A percentile compares a stretch with the other conserved stretches of the same genome.
Evolutionary conservation across 2,329 filamentous ascomycete genomes (phyloP).

Genomic region (Alternaria atra): DNA sequence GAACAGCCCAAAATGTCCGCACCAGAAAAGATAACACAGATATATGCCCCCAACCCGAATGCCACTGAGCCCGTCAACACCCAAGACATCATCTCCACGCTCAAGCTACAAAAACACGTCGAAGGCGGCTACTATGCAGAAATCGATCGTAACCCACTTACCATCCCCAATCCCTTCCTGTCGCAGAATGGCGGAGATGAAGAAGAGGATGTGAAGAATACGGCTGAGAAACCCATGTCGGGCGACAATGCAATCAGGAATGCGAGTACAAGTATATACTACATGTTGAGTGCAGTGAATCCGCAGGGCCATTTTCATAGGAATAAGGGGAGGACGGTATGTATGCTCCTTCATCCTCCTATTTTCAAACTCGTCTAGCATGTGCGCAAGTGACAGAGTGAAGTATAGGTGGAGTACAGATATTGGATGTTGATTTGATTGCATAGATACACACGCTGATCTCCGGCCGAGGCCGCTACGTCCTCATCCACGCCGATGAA

Average conservation of each 20-base stretch:
- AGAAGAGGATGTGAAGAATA: constrained; percentile 20
- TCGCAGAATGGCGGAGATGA: not conserved
- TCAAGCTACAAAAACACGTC: constrained; percentile 55
- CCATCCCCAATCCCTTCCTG: constrained; percentile 64
- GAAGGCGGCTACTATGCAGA: constrained; percentile 63
- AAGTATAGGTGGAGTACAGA: not conserved
- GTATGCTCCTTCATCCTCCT: not conserved
- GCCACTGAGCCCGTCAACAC: constrained; percentile 22
- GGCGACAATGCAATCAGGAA: constrained; percentile 57
- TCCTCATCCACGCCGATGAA: constrained; percentile 68
- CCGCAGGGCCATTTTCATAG: constrained; percentile 70
- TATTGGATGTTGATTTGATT: not conserved
- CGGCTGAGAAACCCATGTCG: constrained; percentile 48
- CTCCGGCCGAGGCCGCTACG: constrained; percentile 69
- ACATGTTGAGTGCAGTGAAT: constrained; percentile 66
- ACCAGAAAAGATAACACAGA: not conserved
- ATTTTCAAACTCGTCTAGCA: not conserved
- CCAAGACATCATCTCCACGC: constrained; percentile 33
- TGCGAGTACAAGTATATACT: constrained; percentile 70
- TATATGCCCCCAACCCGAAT: not conserved
- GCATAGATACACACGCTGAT: constrained; percentile 68
- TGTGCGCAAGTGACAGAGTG: not conserved
- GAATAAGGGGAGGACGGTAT: constrained; percentile 65
- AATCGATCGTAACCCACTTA: constrained; percentile 56
- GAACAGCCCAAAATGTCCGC: not conserved